phyloP scores from a whole-genome alignment of 306 rosid species.

The Quercus suber region DNA sequence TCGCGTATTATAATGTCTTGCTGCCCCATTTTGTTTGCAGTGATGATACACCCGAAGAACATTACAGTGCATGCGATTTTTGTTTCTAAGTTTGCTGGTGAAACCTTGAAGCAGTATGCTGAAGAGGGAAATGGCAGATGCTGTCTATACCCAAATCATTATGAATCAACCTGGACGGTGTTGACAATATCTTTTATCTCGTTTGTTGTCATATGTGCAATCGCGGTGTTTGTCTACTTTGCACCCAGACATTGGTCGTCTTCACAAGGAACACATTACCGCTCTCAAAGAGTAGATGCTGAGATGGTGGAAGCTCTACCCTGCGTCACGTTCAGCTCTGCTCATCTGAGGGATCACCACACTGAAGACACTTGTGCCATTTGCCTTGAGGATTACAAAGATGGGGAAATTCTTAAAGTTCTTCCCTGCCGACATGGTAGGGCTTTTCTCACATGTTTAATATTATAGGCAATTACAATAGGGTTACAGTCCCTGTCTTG shows the following conservation, averaged over 20 bases:
- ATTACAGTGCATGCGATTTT: slow-evolving; percentile 30
- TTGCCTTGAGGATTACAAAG: slow-evolving; percentile 46
- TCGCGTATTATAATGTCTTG: background rate
- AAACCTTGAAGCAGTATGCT: slow-evolving; percentile 23
- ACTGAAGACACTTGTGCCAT: slow-evolving; percentile 42
- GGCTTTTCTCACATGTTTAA: background rate
- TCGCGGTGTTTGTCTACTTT: slow-evolving; percentile 25
- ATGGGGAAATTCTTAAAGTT: slow-evolving; percentile 38
- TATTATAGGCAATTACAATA: background rate
- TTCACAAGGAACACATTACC: slow-evolving; percentile 19
- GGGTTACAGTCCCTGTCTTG: background rate
- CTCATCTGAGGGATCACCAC: slow-evolving; percentile 9
- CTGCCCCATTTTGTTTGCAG: slow-evolving; percentile 15
- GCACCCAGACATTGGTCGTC: slow-evolving; percentile 22
- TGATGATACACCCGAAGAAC: slow-evolving; percentile 27
- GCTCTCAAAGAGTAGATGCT: slow-evolving; percentile 20
- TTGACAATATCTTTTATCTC: slow-evolving; percentile 35
- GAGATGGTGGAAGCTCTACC: slow-evolving; percentile 41
- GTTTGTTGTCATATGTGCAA: slow-evolving; percentile 25
- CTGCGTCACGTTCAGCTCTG: slow-evolving; percentile 22
- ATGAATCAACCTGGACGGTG: slow-evolving; percentile 37
- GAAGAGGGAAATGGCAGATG: slow-evolving; percentile 23
- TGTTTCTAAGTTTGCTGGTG: slow-evolving; percentile 31
- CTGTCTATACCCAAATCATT: slow-evolving; percentile 25
- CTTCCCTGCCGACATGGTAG: slow-evolving; percentile 41